A percentile compares a stretch with the other conserved stretches of the same genome.
Evolutionary conservation across 495 filamentous ascomycete species (phyloP).

Genomic region (Chlorociboria aeruginascens): DNA sequence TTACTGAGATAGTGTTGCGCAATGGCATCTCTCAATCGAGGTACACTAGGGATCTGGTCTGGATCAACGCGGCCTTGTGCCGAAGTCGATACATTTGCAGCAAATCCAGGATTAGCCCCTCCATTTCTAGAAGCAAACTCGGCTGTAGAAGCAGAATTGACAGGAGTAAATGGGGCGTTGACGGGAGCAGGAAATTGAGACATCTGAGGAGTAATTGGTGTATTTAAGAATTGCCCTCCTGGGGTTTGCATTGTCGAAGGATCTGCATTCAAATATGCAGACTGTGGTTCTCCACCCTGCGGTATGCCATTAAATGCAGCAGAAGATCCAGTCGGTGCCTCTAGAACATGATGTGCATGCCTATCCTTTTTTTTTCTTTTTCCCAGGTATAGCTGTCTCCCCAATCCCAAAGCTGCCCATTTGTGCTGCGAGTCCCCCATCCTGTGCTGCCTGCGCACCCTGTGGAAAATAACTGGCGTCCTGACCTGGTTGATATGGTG

Average conservation of each 20-base stretch:
- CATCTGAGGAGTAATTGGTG: slow-evolving; percentile 40
- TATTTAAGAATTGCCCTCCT: slow-evolving; percentile 30
- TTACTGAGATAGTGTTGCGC: slow-evolving; percentile 76
- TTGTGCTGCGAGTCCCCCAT: slow-evolving; percentile 63
- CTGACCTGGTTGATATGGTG: slow-evolving; percentile 23
- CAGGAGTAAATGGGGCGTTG: slow-evolving; percentile 46
- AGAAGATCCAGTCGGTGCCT: slow-evolving; percentile 50
- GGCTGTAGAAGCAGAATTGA: slow-evolving; percentile 34
- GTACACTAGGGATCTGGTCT: slow-evolving; percentile 88
- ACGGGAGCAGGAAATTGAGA: slow-evolving; percentile 50
- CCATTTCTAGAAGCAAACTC: slow-evolving; percentile 45
- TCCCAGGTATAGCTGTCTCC: slow-evolving; percentile 34
- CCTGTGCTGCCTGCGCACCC: slow-evolving; percentile 31
- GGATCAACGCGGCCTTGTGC: slow-evolving; percentile 75
- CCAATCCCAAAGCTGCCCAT: slow-evolving; percentile 72
- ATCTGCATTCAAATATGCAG: slow-evolving; percentile 64
- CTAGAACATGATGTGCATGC: slow-evolving; percentile 85
- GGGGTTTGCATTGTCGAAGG: slow-evolving; percentile 29
- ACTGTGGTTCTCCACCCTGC: slow-evolving; percentile 39
- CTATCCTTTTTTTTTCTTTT: slow-evolving; percentile 87
- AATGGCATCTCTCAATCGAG: slow-evolving; percentile 66
- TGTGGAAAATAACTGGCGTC: slow-evolving; percentile 18
- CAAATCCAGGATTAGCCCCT: slow-evolving; percentile 20
- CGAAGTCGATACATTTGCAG: slow-evolving; percentile 28
- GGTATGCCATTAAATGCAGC: slow-evolving; percentile 54